Evolutionary conservation across 305 asterid species (phyloP).

Genomic region (Plantago lanceolata): DNA sequence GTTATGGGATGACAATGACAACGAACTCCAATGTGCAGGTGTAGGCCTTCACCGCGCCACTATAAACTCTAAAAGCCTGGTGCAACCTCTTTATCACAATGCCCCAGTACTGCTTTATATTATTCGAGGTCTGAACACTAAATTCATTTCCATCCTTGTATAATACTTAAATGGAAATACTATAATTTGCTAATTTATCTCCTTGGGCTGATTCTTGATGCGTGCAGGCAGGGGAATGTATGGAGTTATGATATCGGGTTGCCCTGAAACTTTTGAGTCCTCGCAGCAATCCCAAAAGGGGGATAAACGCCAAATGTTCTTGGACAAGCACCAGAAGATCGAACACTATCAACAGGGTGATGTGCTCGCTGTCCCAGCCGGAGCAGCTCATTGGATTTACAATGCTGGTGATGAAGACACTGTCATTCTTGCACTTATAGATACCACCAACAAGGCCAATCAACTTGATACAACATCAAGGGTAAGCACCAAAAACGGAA

Average conservation of each 20-base stretch:
- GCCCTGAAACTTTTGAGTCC: conserved; percentile 60
- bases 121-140: conserved; percentile 32
- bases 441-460: conserved; percentile 46
- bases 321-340: conserved; percentile 48
- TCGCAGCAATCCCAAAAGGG: conserved; percentile 22
- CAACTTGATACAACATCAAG: conserved; percentile 54
- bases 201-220: neutral
- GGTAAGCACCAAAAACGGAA: conserved; percentile 22
- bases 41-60: conserved; percentile 46
- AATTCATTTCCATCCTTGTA: neutral
- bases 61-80: conserved; percentile 35
- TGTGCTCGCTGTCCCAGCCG: conserved; percentile 45
- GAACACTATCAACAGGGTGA: conserved; percentile 45
- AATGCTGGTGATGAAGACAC: conserved; percentile 49
- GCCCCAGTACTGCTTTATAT: conserved; percentile 47
- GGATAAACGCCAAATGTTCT: conserved; percentile 26
- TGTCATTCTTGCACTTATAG: conserved; percentile 41
- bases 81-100: conserved; percentile 49
- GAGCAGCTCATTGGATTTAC: conserved; percentile 62
- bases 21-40: conserved; percentile 64
- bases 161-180: neutral
- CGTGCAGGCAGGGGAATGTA: conserved; percentile 41
- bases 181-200: neutral
- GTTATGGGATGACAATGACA: conserved; percentile 40
- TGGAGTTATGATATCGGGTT: conserved; percentile 47